A percentile compares a stretch with the other conserved stretches of the same genome.
Conservation (phyloP, 805 yeast species). For the Candida montana region DNA sequence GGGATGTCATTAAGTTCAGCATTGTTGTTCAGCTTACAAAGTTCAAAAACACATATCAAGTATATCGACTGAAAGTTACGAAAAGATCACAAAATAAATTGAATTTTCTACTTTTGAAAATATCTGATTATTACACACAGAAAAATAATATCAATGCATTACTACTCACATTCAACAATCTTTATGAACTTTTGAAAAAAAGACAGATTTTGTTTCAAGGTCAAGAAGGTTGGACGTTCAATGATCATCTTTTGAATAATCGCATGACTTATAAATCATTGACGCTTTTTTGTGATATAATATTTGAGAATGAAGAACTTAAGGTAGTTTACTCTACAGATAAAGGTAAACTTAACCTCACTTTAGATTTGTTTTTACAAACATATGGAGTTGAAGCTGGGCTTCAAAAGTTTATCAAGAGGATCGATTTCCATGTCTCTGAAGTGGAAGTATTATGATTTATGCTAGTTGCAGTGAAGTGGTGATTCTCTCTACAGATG, state of each 20-base stretch:
- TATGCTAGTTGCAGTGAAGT: too few species aligned
- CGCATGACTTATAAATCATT: constrained; percentile 1
- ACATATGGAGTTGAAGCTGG: constrained; percentile 8
- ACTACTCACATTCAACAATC: constrained; percentile 14
- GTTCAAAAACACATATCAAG: constrained; percentile 10
- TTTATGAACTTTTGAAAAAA: constrained; percentile 11
- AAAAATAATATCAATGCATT: constrained; percentile 21
- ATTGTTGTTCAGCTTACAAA: constrained; percentile 14
- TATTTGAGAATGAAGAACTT: constrained; percentile 6
- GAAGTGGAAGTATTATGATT: background rate
- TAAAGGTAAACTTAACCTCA: background rate
- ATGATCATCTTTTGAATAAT: background rate
- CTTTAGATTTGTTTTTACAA: background rate
- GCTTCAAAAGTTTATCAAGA: background rate
- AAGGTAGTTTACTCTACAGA: constrained; percentile 4
- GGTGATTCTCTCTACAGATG: too few species aligned
- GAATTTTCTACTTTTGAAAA: constrained; percentile 13
- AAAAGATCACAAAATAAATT: constrained; percentile 21
- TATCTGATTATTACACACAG: constrained; percentile 5
- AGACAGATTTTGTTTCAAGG: constrained; percentile 8
- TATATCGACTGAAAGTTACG: constrained; percentile 8
- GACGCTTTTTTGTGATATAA: constrained; percentile 2
- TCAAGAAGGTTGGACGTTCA: background rate
- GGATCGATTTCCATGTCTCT: background rate
- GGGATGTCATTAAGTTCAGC: constrained; percentile 10